A percentile compares a stretch with the other conserved stretches of the same genome.
These are phyloP conservation scores for Chalara sp. DNA, from an alignment of 2,329 filamentous ascomycete species.

Conservation along the genomic window DNA sequence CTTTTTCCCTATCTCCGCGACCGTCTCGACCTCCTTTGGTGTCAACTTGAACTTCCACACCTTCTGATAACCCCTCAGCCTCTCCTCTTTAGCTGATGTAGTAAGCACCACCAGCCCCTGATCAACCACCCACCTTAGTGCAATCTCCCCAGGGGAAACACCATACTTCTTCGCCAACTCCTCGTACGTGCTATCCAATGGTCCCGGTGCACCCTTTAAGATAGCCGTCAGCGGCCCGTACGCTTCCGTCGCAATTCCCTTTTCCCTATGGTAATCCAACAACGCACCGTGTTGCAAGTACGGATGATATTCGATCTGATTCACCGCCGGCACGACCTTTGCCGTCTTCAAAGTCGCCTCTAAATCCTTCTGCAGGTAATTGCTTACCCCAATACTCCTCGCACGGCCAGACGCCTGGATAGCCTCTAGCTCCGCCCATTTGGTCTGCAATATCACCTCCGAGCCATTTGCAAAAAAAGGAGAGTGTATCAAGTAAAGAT, in stretches of 20 bases:
- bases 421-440: slow-evolving; percentile 55
- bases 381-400: slow-evolving; percentile 70
- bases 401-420: slow-evolving; percentile 61
- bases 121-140: slow-evolving; percentile 54
- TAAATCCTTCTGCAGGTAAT: slow-evolving; percentile 55
- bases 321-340: slow-evolving; percentile 58
- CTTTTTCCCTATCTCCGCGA: slow-evolving; percentile 47
- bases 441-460: slow-evolving; percentile 44
- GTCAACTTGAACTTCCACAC: slow-evolving; percentile 51
- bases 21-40: slow-evolving; percentile 48
- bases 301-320: slow-evolving; percentile 78
- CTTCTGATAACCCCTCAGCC: slow-evolving; percentile 49
- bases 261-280: slow-evolving; percentile 47
- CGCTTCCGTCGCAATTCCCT: slow-evolving; percentile 49
- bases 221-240: slow-evolving; percentile 50
- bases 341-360: slow-evolving; percentile 52
- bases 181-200: slow-evolving; percentile 44
- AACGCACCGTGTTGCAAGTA: slow-evolving; percentile 62
- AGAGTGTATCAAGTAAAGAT: slow-evolving; percentile 60
- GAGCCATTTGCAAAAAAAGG: slow-evolving; percentile 44
- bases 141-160: slow-evolving; percentile 48
- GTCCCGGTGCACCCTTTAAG: slow-evolving; percentile 42
- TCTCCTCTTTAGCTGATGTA: slow-evolving; percentile 50
- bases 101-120: slow-evolving; percentile 52
- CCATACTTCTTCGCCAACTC: slow-evolving; percentile 50